Conservation (phyloP, 164 flowering plant species). For the Piper betle region DNA sequence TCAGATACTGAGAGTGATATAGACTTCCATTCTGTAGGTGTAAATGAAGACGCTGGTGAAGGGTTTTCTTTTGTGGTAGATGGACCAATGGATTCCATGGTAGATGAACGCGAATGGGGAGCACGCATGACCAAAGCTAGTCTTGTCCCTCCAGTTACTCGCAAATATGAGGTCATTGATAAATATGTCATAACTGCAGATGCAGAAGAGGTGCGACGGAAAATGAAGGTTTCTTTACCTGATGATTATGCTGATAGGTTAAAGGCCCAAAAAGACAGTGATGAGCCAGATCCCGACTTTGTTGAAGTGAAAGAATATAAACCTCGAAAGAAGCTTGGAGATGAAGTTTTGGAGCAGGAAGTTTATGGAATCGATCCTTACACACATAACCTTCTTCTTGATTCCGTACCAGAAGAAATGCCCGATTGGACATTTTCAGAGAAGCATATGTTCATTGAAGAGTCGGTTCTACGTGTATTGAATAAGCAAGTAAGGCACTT, state of each 20-base stretch:
- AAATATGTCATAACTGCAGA: constrained; percentile 79
- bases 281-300: constrained; percentile 87
- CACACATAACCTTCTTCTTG: constrained; percentile 92
- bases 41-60: constrained; percentile 26
- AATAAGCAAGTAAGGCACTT: constrained; percentile 70
- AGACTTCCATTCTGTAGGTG: constrained; percentile 36
- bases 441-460: constrained; percentile 83
- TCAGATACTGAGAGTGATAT: constrained; percentile 80
- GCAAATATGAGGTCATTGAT: constrained; percentile 96
- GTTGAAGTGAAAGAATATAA: constrained; percentile 94
- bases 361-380: constrained; percentile 99
- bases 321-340: constrained; percentile 84
- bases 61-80: constrained; percentile 30
- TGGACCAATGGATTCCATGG: constrained; percentile 43
- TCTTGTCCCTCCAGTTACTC: constrained; percentile 96
- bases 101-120: constrained; percentile 98
- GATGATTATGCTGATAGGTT: constrained; percentile 89
- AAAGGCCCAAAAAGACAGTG: constrained; percentile 74
- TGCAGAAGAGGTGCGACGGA: constrained; percentile 79
- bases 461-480: constrained; percentile 52
- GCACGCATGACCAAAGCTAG: constrained; percentile 99
- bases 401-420: constrained; percentile 88
- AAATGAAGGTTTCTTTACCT: constrained; percentile 91
- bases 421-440: constrained; percentile 61
- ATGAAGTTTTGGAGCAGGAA: constrained; percentile 94